Evolutionary conservation across 192 early-diverging fungal genomes (phyloP).

Genomic region (Coemansia sp.): DNA sequence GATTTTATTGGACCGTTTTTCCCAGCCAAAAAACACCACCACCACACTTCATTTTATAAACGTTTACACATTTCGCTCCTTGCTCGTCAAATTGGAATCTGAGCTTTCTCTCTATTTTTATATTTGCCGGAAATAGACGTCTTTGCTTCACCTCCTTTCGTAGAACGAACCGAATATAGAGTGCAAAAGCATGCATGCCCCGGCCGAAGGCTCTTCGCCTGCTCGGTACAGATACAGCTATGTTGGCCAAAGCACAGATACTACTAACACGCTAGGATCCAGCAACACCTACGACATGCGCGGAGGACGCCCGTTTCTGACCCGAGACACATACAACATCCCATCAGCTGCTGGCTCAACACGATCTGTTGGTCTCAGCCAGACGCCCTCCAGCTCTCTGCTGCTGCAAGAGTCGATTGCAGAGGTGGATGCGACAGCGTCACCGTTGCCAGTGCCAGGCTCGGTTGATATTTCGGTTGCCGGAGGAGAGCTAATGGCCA

Average conservation of each 20-base stretch:
- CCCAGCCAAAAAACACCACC: too few relatives aligned
- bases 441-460: neutral
- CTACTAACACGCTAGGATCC: neutral
- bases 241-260: neutral
- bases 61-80: too few relatives aligned
- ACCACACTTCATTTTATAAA: too few relatives aligned
- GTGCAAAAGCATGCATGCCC: slow-evolving; percentile 19
- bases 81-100: too few relatives aligned
- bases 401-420: slow-evolving; percentile 6
- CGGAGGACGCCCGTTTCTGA: neutral
- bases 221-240: neutral
- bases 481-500: slow-evolving; percentile 38
- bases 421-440: neutral
- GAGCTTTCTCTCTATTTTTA: too few relatives aligned
- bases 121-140: too few relatives aligned
- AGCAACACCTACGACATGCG: neutral
- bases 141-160: too few relatives aligned
- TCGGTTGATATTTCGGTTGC: slow-evolving; percentile 23
- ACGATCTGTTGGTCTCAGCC: neutral
- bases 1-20: too few relatives aligned
- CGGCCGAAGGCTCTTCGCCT: neutral
- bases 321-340: neutral
- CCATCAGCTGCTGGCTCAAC: neutral
- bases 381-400: neutral
- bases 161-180: neutral